Base-by-base conservation (phyloP, 108 stramenopile genomes). In the Epipyxis sp. region DNA sequence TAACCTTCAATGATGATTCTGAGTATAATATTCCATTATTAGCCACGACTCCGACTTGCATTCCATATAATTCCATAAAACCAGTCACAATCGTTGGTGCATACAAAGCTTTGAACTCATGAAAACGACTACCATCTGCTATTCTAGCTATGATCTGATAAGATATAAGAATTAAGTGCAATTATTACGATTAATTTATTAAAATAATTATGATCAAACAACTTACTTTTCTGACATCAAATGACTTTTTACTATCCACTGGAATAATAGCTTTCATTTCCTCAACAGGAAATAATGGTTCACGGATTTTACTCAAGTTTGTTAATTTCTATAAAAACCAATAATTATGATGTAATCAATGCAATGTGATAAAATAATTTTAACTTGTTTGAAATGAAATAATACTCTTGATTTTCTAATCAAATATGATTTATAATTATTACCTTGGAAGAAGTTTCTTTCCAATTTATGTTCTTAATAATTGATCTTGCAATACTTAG, bases 1-100 rank as follows among this genome's bases (percentile, higher is more conserved):
- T 68, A 20, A 68, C 65, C 87, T 98, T 98, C 67, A 94, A 74
- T 3, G 93, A 86, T 0, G 85, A 84, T 78, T 98, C 95, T 50
- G 91, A 91, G 85, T 94, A 95, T 1, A 97, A 83, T 77, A 97
- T 94, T 6, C 98, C 98, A 85, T 97, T 96, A 88, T 98, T 98
- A 76, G 96, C 98, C 80, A 98, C 89, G 77, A 98, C 90, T 13
- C 96, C 98, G 29, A 94, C 89, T 25, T 91, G 90, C 82, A 90
- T 88, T 54, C 98, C 98, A 79, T 94, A 88, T 54, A 98, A 86
- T 72, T 91, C 89, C 1, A 90, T 95, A 85, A 96, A 98, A 3
- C 98, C 98, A 59, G 91, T 92, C 32, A 98, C 94, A 30, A 98
- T 80, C 30, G 95, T 95, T 57, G 92, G 93, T 16, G 95, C 98